These are phyloP conservation scores for Linum lewisii DNA, from an alignment of 345 rosid genomes.

Conservation along the genomic window DNA sequence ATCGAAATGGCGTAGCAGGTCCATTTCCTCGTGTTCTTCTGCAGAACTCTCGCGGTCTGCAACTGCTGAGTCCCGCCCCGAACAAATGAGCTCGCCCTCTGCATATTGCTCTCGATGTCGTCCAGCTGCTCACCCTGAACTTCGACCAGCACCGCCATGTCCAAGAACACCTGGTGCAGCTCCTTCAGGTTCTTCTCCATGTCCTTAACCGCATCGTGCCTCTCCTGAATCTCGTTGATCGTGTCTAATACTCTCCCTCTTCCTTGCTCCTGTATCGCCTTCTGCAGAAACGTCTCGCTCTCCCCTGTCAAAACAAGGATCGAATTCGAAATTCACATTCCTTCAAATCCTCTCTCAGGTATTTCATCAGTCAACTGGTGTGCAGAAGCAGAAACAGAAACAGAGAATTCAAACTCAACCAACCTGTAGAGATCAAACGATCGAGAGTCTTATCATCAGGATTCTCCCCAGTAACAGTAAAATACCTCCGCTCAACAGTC, in stretches of 20 bases:
- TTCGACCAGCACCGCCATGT: slow-evolving; percentile 72
- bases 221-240: slow-evolving; percentile 71
- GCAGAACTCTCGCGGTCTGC: slow-evolving; percentile 47
- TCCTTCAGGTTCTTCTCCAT: slow-evolving; percentile 68
- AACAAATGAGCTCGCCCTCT: slow-evolving; percentile 64
- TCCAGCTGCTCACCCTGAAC: slow-evolving; percentile 71
- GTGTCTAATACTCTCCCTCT: slow-evolving; percentile 68
- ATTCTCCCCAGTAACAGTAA: slow-evolving; percentile 86
- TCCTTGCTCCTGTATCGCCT: slow-evolving; percentile 88
- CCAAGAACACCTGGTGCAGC: slow-evolving; percentile 81
- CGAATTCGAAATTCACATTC: too few relatives aligned
- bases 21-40: slow-evolving; percentile 82
- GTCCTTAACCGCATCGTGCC: slow-evolving; percentile 80
- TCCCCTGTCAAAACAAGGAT: slow-evolving; percentile 43
- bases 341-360: too few relatives aligned
- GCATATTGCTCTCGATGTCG: slow-evolving; percentile 72
- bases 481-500: slow-evolving; percentile 83
- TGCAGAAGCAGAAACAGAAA: not conserved
- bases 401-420: not conserved
- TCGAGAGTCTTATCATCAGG: slow-evolving; percentile 73
- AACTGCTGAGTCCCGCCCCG: slow-evolving; percentile 45
- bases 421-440: slow-evolving; percentile 84
- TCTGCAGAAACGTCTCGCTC: slow-evolving; percentile 79
- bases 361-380: not conserved
- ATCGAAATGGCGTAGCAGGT: slow-evolving; percentile 51